Evolutionary conservation across 148 eudicot genomes (phyloP).

Genomic region (Mesembryanthemum crystallinum): DNA sequence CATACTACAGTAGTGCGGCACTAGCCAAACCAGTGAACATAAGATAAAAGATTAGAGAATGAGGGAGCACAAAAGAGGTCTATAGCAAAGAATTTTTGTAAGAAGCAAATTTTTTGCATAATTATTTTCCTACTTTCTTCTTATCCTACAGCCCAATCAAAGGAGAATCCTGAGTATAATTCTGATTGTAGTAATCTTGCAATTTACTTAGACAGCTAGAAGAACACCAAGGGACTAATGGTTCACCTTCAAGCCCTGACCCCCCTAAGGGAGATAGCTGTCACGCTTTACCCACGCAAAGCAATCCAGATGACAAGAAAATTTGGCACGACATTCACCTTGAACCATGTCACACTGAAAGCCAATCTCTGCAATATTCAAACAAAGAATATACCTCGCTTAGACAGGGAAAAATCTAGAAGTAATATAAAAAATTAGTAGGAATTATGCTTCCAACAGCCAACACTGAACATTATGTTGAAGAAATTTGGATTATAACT

Average conservation of each 20-base stretch:
- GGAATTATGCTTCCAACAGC: slow-evolving; percentile 2
- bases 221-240: not conserved
- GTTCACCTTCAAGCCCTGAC: slow-evolving; percentile 91
- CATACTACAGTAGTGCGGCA: not conserved
- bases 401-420: not conserved
- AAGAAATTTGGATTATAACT: not conserved
- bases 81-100: not conserved
- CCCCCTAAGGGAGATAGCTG: slow-evolving; percentile 99
- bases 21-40: not conserved
- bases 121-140: not conserved
- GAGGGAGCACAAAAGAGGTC: not conserved
- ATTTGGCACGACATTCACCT: slow-evolving; percentile 98
- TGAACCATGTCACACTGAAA: slow-evolving; percentile 90
- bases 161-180: not conserved
- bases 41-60: not conserved
- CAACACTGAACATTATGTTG: not conserved
- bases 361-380: slow-evolving; percentile 63
- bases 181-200: too few species aligned
- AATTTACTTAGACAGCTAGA: not conserved
- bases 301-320: slow-evolving; percentile 99
- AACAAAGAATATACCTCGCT: slow-evolving; percentile 16
- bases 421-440: not conserved
- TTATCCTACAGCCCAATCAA: not conserved
- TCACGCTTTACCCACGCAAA: slow-evolving; percentile 99
- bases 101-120: not conserved